These are phyloP conservation scores for Rhynchospora tenuis DNA, from an alignment of 176 grass and related monocot genomes.

Conservation along the genomic window DNA sequence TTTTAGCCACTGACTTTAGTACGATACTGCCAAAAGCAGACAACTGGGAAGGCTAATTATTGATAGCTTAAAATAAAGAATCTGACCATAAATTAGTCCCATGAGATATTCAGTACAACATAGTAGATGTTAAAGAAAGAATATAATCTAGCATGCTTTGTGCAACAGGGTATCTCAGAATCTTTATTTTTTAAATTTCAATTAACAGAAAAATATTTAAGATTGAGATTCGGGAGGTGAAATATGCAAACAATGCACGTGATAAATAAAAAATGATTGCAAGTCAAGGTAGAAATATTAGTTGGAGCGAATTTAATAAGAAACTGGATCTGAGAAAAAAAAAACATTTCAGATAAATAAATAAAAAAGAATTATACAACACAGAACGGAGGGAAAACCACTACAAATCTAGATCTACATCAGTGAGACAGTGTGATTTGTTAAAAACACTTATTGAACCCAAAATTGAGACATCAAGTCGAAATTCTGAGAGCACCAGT, in stretches of 20 bases:
- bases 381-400: neutral
- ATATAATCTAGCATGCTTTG: neutral
- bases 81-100: neutral
- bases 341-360: neutral
- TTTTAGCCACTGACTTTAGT: neutral
- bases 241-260: neutral
- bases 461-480: neutral
- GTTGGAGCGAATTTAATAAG: neutral
- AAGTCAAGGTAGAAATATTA: neutral
- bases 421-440: neutral
- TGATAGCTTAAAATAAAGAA: neutral
- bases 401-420: constrained; percentile 3
- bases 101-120: neutral
- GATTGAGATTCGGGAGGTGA: neutral
- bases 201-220: neutral
- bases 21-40: constrained; percentile 9
- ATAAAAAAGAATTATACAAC: neutral
- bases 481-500: neutral
- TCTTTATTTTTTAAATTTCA: neutral
- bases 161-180: neutral
- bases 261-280: neutral
- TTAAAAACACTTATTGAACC: neutral
- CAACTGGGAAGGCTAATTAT: constrained; percentile 21
- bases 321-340: constrained; percentile 9
- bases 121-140: neutral